Percentiles rank a stretch among this genome's conserved stretches.
These are phyloP conservation scores for Pulveroboletus sp. DNA, from an alignment of 768 basidiomycete species.

Conservation along the genomic window DNA sequence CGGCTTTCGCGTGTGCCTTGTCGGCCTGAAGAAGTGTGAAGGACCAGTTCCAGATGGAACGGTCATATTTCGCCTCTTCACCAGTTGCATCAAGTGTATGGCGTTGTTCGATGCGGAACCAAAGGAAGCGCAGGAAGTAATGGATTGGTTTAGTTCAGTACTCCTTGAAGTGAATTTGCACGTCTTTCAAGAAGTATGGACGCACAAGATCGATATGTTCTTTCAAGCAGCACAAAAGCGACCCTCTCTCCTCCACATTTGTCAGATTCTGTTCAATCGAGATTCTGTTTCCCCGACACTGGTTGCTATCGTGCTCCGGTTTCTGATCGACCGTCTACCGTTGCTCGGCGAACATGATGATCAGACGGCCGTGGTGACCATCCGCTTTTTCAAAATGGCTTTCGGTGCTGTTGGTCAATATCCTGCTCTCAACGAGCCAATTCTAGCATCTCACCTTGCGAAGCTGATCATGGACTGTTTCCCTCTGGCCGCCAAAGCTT, in stretches of 20 bases:
- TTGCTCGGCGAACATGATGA: slow-evolving; percentile 84
- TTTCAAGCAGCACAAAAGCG: slow-evolving; percentile 76
- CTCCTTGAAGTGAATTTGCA: slow-evolving; percentile 83
- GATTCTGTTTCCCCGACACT: slow-evolving; percentile 76
- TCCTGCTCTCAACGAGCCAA: slow-evolving; percentile 78
- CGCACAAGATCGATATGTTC: slow-evolving; percentile 86
- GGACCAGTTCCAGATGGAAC: slow-evolving; percentile 78
- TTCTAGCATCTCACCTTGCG: slow-evolving; percentile 88
- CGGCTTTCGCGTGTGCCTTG: slow-evolving; percentile 77
- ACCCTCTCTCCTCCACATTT: slow-evolving; percentile 75
- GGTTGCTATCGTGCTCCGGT: slow-evolving; percentile 83
- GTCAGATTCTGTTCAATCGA: slow-evolving; percentile 76
- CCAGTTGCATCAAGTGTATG: slow-evolving; percentile 80
- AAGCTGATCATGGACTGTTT: slow-evolving; percentile 96
- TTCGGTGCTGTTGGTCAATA: slow-evolving; percentile 80
- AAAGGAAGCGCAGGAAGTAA: slow-evolving; percentile 68
- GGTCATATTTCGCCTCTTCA: slow-evolving; percentile 84
- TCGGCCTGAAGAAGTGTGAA: slow-evolving; percentile 73
- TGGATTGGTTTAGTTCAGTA: slow-evolving; percentile 75
- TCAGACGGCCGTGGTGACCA: slow-evolving; percentile 73
- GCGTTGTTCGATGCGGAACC: slow-evolving; percentile 72
- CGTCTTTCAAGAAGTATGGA: slow-evolving; percentile 96
- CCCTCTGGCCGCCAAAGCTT: slow-evolving; percentile 85
- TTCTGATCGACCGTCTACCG: slow-evolving; percentile 78
- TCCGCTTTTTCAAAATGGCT: slow-evolving; percentile 93